phyloP scores from a whole-genome alignment of 345 rosid genomes.

The Linum tenue region DNA sequence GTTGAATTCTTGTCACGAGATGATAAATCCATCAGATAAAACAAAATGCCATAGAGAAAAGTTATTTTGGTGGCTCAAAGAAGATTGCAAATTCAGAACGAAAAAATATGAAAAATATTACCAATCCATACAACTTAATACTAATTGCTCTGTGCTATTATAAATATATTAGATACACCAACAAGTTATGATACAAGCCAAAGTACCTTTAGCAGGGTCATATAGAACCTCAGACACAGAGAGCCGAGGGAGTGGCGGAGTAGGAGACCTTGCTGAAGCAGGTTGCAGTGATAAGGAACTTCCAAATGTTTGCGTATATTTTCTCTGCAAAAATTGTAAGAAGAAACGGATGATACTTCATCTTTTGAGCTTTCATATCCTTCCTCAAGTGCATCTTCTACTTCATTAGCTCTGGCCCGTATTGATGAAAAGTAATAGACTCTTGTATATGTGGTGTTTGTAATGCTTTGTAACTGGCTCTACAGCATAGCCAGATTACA shows the following conservation, averaged over 20 bases:
- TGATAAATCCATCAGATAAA: slow-evolving; percentile 32
- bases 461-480: background rate
- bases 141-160: no score
- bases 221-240: slow-evolving; percentile 61
- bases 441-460: background rate
- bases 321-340: slow-evolving; percentile 59
- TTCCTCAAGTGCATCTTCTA: slow-evolving; percentile 59
- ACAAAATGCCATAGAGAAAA: slow-evolving; percentile 7
- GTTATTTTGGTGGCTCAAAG: slow-evolving; percentile 4
- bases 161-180: no score
- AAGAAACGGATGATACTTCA: slow-evolving; percentile 82
- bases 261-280: slow-evolving; percentile 56
- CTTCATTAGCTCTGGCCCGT: slow-evolving; percentile 71
- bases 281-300: slow-evolving; percentile 71
- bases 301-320: slow-evolving; percentile 52
- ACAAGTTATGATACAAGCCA: no score
- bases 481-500: background rate
- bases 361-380: slow-evolving; percentile 90
- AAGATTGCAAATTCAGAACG: background rate
- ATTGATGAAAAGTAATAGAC: slow-evolving; percentile 7
- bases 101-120: no score
- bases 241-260: slow-evolving; percentile 41
- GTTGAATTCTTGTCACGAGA: slow-evolving; percentile 31
- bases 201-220: slow-evolving; percentile 50
- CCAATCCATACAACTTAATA: no score